Evolutionary conservation across 2,329 filamentous ascomycete genomes (phyloP).

Genomic region (Nigrospora oryzae): DNA sequence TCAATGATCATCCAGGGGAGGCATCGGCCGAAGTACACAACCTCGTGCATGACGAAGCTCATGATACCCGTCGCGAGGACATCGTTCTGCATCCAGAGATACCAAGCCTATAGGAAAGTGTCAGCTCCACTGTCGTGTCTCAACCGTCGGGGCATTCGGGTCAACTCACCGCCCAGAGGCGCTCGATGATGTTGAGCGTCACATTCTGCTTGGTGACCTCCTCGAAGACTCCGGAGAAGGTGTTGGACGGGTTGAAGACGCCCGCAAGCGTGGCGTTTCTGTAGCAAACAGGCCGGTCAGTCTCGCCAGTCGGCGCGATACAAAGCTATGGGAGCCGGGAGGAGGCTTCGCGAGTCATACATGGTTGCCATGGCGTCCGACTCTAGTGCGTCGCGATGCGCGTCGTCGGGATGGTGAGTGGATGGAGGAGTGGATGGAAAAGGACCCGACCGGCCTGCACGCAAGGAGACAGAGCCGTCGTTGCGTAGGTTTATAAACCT

Average conservation of each 20-base stretch:
- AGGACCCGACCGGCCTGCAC: too few species aligned
- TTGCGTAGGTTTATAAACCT: background rate
- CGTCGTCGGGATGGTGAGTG: too few species aligned
- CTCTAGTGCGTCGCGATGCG: too few species aligned
- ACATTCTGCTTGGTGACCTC: conserved; percentile 68
- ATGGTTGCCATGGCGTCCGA: conserved; percentile 1
- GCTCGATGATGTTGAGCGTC: conserved; percentile 77
- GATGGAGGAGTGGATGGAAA: too few species aligned
- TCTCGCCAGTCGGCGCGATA: background rate
- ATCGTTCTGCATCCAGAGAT: conserved; percentile 97
- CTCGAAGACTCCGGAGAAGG: conserved; percentile 51
- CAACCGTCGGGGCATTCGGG: background rate
- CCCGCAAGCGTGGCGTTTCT: conserved; percentile 43
- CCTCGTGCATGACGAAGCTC: conserved; percentile 93
- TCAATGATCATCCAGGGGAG: conserved; percentile 93
- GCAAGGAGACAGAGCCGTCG: too few species aligned
- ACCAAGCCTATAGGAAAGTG: conserved; percentile 60
- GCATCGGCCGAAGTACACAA: conserved; percentile 86
- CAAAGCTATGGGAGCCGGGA: background rate
- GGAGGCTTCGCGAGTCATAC: background rate
- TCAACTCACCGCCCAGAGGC: conserved; percentile 70
- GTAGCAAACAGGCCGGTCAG: conserved; percentile 6
- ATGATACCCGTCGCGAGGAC: conserved; percentile 92
- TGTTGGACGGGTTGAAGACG: conserved; percentile 37
- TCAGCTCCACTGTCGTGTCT: conserved; percentile 3